Base-by-base conservation (phyloP, 805 yeast genomes). In the Peterozyma xylosa region DNA sequence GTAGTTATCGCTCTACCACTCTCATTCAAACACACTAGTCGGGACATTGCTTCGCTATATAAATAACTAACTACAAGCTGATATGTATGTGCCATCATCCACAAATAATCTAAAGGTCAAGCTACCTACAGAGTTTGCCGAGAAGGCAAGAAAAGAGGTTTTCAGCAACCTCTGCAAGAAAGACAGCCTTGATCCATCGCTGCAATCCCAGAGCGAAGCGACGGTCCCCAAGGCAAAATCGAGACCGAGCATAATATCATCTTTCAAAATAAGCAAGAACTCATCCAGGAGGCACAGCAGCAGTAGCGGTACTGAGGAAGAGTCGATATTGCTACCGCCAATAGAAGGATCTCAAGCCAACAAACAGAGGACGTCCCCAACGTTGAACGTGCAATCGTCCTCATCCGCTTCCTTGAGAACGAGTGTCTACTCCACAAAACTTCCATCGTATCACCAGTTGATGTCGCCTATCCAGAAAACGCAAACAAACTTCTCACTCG, bases 141-240 rank as follows among this genome's bases (percentile, higher is more conserved):
- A 48, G 33, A 50, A 49, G 35, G 62, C 62, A 4, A 48, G 62
- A 16, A 48, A 48, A 30, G 50, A 42, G 2, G 60, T 58, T 13
- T 42, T 50, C 15, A 48, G 45, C 36, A 54, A 56, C 32, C 42
- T 57, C 39, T 45, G 35, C 17, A 38, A 37, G 14, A 35, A 21
- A 9, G 39, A 7, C 14, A 18, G 15, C 30, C 29, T n/a, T 11
- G 21, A 13, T n/a, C 13, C 21, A 41, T 15, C 43, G 5, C 11
- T 15, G n/a, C 14, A 5, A 5, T 13, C 38, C 6, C 33, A 33
- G 21, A 13, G 32, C 29, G 29, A 38, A 13, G 32, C 15, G 13
- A n/a, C 33, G 32, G 17, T 18, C 18, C 2, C 34, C 30, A 34
- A 29, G n/a, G 40, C 11, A 16, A 14, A 15, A n/a, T 21, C 15